These are phyloP conservation scores for Leccinum aurantiacum DNA, from an alignment of 768 basidiomycete species.

Conservation along the genomic window DNA sequence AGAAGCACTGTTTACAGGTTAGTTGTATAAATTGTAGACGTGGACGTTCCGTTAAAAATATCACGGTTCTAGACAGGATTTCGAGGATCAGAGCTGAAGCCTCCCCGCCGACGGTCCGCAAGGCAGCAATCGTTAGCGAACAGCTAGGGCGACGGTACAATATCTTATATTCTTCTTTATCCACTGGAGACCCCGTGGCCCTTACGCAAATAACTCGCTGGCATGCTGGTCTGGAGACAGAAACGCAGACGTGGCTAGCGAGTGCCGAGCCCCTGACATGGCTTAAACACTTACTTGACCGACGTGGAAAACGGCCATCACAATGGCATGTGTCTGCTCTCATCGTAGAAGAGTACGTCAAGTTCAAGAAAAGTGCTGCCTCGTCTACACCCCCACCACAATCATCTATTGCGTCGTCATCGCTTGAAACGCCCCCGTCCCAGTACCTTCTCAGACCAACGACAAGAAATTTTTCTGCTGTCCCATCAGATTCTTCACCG, in stretches of 20 bases:
- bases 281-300: slow-evolving; percentile 65
- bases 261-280: slow-evolving; percentile 70
- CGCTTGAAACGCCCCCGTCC: slow-evolving; percentile 14
- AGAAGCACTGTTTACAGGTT: slow-evolving; percentile 58
- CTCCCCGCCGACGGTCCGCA: slow-evolving; percentile 56
- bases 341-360: slow-evolving; percentile 65
- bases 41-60: neutral
- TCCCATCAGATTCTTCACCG: slow-evolving; percentile 40
- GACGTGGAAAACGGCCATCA: slow-evolving; percentile 41
- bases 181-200: slow-evolving; percentile 38
- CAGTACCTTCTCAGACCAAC: slow-evolving; percentile 13
- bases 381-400: slow-evolving; percentile 16
- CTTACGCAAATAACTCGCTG: slow-evolving; percentile 56
- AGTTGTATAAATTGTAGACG: slow-evolving; percentile 11
- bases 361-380: slow-evolving; percentile 36
- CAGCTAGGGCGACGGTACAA: slow-evolving; percentile 68
- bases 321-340: slow-evolving; percentile 69
- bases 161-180: slow-evolving; percentile 45
- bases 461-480: slow-evolving; percentile 27
- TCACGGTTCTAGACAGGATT: slow-evolving; percentile 50
- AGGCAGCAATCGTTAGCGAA: slow-evolving; percentile 61
- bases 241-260: slow-evolving; percentile 54
- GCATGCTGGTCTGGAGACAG: slow-evolving; percentile 51
- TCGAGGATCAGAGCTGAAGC: slow-evolving; percentile 49
- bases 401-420: slow-evolving; percentile 15